phyloP scores from a whole-genome alignment of 345 rosid genomes.

The Populus pruinosa region DNA sequence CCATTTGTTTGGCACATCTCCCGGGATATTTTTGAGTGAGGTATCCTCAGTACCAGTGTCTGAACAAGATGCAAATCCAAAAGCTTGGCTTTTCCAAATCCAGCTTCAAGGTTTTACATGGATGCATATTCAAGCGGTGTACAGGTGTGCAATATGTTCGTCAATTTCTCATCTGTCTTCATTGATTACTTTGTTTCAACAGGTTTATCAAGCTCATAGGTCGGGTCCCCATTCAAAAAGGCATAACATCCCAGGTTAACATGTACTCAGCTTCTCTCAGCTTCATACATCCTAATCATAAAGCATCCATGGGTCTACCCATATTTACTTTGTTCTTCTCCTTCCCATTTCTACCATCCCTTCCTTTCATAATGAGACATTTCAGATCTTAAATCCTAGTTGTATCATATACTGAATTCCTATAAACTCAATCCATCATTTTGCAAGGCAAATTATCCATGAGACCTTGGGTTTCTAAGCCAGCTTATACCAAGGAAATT shows the following conservation, averaged over 20 bases:
- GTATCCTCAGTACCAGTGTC: neutral
- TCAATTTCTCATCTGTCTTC: neutral
- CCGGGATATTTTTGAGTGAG: neutral
- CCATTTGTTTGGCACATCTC: neutral
- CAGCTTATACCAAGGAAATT: neutral
- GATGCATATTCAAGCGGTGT: neutral
- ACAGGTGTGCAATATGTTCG: neutral
- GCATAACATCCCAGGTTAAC: neutral
- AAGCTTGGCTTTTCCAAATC: neutral
- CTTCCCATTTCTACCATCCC: neutral
- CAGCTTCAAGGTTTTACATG: neutral
- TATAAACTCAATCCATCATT: neutral
- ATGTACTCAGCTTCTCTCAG: neutral
- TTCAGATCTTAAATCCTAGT: neutral
- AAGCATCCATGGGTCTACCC: neutral
- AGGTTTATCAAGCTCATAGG: neutral
- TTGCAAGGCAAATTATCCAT: neutral
- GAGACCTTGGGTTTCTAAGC: neutral
- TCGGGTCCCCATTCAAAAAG: neutral
- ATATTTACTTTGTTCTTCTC: neutral
- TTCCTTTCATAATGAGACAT: neutral
- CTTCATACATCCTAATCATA: neutral
- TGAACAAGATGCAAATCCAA: neutral
- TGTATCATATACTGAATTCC: neutral
- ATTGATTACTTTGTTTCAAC: neutral